Evolutionary conservation across 208 protist species (phyloP).

Genomic region (Trypanosoma melophagium): DNA sequence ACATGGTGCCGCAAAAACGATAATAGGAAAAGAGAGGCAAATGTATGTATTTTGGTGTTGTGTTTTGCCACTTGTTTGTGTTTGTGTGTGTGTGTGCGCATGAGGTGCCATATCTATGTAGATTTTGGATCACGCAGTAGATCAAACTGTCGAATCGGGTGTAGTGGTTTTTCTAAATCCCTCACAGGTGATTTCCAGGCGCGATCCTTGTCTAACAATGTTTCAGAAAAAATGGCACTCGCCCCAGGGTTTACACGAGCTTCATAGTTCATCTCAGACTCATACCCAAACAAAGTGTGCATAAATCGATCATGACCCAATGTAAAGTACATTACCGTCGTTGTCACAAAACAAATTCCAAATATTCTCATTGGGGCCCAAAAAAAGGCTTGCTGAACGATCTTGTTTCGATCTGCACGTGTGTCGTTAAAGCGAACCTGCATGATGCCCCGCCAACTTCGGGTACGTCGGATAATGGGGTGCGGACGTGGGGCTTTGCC

Average conservation of each 20-base stretch:
- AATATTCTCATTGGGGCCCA: conserved; percentile 80
- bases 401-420: conserved; percentile 58
- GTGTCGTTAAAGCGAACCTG: conserved; percentile 88
- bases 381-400: conserved; percentile 61
- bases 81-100: too few relatives aligned
- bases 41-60: too few relatives aligned
- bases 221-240: conserved; percentile 34
- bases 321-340: conserved; percentile 55
- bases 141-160: conserved; percentile 74
- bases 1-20: too few relatives aligned
- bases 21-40: too few relatives aligned
- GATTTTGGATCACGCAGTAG: conserved; percentile 73
- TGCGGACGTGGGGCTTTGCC: conserved; percentile 22
- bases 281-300: conserved; percentile 82
- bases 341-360: conserved; percentile 50
- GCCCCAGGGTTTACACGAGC: conserved; percentile 69
- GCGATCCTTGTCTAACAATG: conserved; percentile 54
- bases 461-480: conserved; percentile 80
- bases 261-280: conserved; percentile 91
- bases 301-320: conserved; percentile 85
- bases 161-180: conserved; percentile 70
- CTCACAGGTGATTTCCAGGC: conserved; percentile 76
- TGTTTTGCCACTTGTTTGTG: too few relatives aligned
- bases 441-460: conserved; percentile 90
- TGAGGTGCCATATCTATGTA: neutral